These are phyloP conservation scores for Mesembryanthemum crystallinum DNA, from an alignment of 148 eudicot genomes.

Conservation along the genomic window DNA sequence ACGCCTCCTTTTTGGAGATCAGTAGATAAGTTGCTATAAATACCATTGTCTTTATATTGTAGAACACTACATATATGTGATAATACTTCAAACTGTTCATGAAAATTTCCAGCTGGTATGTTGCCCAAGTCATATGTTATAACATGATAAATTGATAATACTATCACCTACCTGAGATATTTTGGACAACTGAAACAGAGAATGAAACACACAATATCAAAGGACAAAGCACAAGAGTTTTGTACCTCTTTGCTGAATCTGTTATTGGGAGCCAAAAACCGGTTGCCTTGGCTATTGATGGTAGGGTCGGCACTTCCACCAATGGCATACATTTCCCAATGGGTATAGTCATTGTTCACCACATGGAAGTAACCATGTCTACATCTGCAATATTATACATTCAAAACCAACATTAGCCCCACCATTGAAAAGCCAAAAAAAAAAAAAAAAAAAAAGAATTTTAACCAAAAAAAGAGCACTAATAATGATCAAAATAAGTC, in stretches of 20 bases:
- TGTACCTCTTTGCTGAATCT: conserved; percentile 53
- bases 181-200: background rate
- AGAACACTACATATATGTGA: too few relatives aligned
- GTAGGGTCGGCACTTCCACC: conserved; percentile 22
- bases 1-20: too few relatives aligned
- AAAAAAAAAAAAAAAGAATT: background rate
- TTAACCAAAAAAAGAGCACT: background rate
- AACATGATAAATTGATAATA: too few relatives aligned
- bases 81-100: too few relatives aligned
- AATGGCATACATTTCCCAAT: conserved; percentile 20
- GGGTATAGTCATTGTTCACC: conserved; percentile 52
- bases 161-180: too few relatives aligned
- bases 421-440: background rate
- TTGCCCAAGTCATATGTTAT: too few relatives aligned
- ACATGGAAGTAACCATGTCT: conserved; percentile 71
- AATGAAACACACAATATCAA: background rate
- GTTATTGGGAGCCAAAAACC: conserved; percentile 30
- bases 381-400: conserved; percentile 37
- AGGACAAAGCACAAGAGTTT: background rate
- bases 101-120: too few relatives aligned
- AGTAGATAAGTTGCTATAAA: too few relatives aligned
- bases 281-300: conserved; percentile 18
- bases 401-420: background rate
- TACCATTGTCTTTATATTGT: too few relatives aligned
- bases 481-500: too few relatives aligned